A percentile compares a stretch with the other conserved stretches of the same genome.
Evolutionary conservation across 2,329 filamentous ascomycete genomes (phyloP).

Genomic region (Myriangium duriaei): DNA sequence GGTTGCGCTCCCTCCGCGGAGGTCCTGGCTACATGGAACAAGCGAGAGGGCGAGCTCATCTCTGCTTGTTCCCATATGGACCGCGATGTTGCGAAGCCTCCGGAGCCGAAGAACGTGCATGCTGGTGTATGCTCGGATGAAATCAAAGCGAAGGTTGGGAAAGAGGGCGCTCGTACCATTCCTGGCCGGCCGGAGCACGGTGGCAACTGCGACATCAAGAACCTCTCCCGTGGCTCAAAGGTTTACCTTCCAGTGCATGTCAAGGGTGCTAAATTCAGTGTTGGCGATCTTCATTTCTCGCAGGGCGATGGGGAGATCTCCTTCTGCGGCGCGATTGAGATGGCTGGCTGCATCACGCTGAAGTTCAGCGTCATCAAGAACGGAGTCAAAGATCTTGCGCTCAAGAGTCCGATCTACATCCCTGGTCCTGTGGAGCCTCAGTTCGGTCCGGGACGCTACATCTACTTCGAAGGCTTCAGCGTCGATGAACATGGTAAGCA

Average conservation of each 20-base stretch:
- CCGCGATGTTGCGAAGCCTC: slow-evolving; percentile 65
- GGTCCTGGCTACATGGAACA: slow-evolving; percentile 71
- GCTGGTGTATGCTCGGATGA: slow-evolving; percentile 50
- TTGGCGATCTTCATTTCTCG: slow-evolving; percentile 78
- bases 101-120: slow-evolving; percentile 58
- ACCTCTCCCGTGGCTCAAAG: slow-evolving; percentile 64
- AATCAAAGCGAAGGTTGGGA: slow-evolving; percentile 54
- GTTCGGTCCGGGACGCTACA: slow-evolving; percentile 67
- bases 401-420: slow-evolving; percentile 75
- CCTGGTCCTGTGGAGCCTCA: slow-evolving; percentile 81
- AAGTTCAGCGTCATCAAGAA: slow-evolving; percentile 81
- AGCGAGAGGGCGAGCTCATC: slow-evolving; percentile 69
- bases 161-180: slow-evolving; percentile 73
- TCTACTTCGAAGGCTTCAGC: slow-evolving; percentile 82
- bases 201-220: slow-evolving; percentile 88
- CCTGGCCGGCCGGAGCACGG: slow-evolving; percentile 76
- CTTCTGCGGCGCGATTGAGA: slow-evolving; percentile 69
- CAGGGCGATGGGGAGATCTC: slow-evolving; percentile 87
- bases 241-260: slow-evolving; percentile 85
- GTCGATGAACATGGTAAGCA: slow-evolving; percentile 84
- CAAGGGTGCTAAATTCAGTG: slow-evolving; percentile 73
- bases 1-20: slow-evolving; percentile 75
- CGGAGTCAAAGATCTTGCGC: slow-evolving; percentile 58
- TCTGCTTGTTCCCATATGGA: slow-evolving; percentile 50
- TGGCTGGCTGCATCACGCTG: slow-evolving; percentile 82